Base-by-base conservation (phyloP, 2,329 filamentous ascomycete species). In the Calonectria fujianensis region DNA sequence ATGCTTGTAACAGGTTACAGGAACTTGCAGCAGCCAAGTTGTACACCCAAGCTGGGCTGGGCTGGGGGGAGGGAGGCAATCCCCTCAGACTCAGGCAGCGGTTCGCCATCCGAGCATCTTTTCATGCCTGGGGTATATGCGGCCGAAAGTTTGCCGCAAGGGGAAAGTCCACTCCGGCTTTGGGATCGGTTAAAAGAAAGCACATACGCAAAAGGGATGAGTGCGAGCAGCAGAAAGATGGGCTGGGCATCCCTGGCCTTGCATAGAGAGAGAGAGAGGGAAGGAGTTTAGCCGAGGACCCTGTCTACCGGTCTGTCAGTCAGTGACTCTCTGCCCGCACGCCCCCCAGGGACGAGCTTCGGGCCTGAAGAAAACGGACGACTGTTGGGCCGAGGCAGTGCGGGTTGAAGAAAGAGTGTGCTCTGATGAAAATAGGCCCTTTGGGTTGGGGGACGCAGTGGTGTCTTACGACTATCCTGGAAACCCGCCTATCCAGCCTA, bases 1-100 rank as follows among this genome's bases (percentile, higher is more conserved):
- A 75, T 75, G 75, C 73, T 20, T 63, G 57, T 72, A 68, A 64
- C n/a, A 39, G 69, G 45, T 65, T 52, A 45, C 51, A 72, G 67
- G 54, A 51, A 45, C 57, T 71, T 70, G 61, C 64, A 68, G 63
- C 6, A 45, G 37, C 35, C 18, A 20, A 50, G 48, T 64, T 67
- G 71, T 69, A 51, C 73, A 50, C 61, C 54, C 54, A 32, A 29
- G 50, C 39, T 68, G 35, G 51, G 35, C 57, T 54, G 65, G 59
- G 57, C 35, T 64, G 54, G 69, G 39, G 18, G 45, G 20, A 9
- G 48, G 69, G 52, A 24, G 45, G 45, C 3, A 48, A 14, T 31
- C 8, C 52, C 51, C 59, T 52, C 50, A 63, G 37, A 16, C 51
- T 61, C 61, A 70, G 51, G 67, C 57, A 41, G 39, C 64, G 63